phyloP scores from a whole-genome alignment of 352 stramenopile species.

The Pythium vanterpoolii region DNA sequence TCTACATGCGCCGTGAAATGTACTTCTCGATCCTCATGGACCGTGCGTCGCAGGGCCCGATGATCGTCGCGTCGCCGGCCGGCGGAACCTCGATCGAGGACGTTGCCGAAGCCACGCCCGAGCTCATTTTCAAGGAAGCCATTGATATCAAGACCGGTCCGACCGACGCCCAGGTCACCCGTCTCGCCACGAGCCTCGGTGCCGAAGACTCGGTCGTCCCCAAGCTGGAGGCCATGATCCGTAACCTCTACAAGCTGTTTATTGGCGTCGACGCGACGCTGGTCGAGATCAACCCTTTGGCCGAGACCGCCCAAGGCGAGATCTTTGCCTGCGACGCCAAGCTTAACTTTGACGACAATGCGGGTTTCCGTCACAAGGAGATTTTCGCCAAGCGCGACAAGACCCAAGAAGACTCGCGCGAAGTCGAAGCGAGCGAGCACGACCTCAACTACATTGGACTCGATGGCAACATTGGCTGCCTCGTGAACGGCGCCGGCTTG shows the following conservation, averaged over 20 bases:
- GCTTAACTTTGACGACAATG: conserved; percentile 99
- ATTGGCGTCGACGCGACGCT: conserved; percentile 95
- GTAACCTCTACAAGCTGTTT: conserved; percentile 97
- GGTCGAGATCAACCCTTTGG: conserved; percentile 99
- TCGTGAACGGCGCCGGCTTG: conserved; percentile 98
- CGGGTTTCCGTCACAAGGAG: conserved; percentile 95
- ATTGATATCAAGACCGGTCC: conserved; percentile 94
- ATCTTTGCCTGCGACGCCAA: conserved; percentile 98
- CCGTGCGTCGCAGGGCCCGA: conserved; percentile 90
- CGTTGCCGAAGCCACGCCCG: conserved; percentile 91
- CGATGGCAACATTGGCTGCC: conserved; percentile 99
- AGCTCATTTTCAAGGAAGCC: conserved; percentile 92
- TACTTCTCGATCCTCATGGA: conserved; percentile 99
- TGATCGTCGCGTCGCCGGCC: conserved; percentile 94
- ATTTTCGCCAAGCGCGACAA: conserved; percentile 90
- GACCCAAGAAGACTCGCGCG: conserved; percentile 94
- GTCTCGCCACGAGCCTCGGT: conserved; percentile 72
- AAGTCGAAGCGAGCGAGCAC: conserved; percentile 92
- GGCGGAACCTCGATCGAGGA: conserved; percentile 98
- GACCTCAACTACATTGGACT: conserved; percentile 99
- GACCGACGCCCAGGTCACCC: conserved; percentile 73
- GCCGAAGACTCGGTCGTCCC: conserved; percentile 41
- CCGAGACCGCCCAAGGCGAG: conserved; percentile 93
- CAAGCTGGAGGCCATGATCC: conserved; percentile 74
- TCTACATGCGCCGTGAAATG: conserved; percentile 96